A percentile compares a stretch with the other conserved stretches of the same genome.
phyloP scores from a whole-genome alignment of 2,329 filamentous ascomycete species.

The Fusarium robinianum region DNA sequence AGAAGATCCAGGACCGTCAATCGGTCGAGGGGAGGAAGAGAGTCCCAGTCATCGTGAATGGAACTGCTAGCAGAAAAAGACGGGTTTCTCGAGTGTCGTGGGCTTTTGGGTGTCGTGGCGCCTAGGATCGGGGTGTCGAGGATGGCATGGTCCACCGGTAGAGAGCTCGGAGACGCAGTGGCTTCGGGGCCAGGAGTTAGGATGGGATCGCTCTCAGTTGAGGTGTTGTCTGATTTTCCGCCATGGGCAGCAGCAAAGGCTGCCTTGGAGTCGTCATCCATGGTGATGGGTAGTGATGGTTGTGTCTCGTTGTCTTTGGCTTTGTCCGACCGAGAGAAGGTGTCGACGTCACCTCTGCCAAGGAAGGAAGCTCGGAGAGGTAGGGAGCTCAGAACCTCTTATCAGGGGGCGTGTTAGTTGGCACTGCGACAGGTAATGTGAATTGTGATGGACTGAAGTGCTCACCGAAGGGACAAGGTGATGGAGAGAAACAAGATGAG shows the following conservation, averaged over 20 bases:
- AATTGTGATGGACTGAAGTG: no score
- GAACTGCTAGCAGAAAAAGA: slow-evolving; percentile 84
- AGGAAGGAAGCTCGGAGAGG: no score
- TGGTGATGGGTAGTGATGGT: no score
- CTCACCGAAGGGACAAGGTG: no score
- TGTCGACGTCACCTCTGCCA: no score
- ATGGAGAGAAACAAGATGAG: no score
- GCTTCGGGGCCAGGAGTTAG: slow-evolving; percentile 47
- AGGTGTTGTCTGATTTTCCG: slow-evolving; percentile 33
- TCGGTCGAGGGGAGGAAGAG: slow-evolving; percentile 84
- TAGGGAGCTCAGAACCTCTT: no score
- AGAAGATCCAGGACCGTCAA: slow-evolving; percentile 91
- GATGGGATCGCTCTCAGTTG: slow-evolving; percentile 44
- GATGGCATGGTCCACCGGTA: slow-evolving; percentile 49
- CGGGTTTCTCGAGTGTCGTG: slow-evolving; percentile 71
- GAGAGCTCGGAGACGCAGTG: slow-evolving; percentile 47
- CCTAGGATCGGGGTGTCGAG: slow-evolving; percentile 57
- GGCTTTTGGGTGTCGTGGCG: slow-evolving; percentile 52
- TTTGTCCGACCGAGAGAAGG: no score
- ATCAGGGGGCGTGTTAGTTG: no score
- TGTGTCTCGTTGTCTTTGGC: no score
- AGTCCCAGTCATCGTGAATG: slow-evolving; percentile 88
- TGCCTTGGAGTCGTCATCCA: slow-evolving; percentile 37
- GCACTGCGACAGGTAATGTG: no score
- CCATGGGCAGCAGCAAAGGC: slow-evolving; percentile 19